These are phyloP conservation scores for Colletotrichum chrysophilum DNA, from an alignment of 2,329 filamentous ascomycete genomes.

Conservation along the genomic window DNA sequence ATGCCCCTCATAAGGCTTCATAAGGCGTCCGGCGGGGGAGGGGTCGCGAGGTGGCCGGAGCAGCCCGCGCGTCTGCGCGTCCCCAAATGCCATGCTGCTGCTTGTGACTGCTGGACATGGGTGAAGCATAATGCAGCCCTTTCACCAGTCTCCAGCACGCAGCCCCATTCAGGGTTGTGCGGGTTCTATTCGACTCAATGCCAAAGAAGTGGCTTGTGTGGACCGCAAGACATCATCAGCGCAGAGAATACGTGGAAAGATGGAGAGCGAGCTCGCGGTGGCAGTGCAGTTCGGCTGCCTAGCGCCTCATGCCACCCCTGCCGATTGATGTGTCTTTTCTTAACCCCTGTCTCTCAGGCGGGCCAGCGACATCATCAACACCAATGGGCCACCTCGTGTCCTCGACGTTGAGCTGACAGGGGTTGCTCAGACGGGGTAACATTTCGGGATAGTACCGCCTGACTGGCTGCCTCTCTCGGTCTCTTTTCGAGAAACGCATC, in stretches of 20 bases:
- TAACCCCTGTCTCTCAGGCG: background rate
- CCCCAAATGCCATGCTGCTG: background rate
- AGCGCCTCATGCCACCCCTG: background rate
- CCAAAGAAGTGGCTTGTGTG: background rate
- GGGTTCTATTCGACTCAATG: background rate
- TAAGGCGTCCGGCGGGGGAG: conserved; percentile 4
- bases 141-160: background rate
- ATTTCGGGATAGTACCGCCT: background rate
- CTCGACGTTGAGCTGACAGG: background rate
- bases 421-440: background rate
- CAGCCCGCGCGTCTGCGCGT: background rate
- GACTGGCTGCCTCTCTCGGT: conserved; percentile 16
- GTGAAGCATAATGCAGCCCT: background rate
- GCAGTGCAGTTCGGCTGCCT: conserved; percentile 13
- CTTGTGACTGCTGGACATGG: background rate
- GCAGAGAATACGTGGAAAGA: background rate
- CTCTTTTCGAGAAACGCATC: background rate
- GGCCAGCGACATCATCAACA: background rate
- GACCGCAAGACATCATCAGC: background rate
- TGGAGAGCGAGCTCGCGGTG: background rate
- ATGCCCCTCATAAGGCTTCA: background rate
- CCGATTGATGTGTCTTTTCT: background rate
- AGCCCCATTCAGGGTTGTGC: background rate
- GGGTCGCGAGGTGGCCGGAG: background rate
- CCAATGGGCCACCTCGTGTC: background rate